These are phyloP conservation scores for Smithsoniella earleae DNA, from an alignment of 163 green algal genomes.

Conservation along the genomic window DNA sequence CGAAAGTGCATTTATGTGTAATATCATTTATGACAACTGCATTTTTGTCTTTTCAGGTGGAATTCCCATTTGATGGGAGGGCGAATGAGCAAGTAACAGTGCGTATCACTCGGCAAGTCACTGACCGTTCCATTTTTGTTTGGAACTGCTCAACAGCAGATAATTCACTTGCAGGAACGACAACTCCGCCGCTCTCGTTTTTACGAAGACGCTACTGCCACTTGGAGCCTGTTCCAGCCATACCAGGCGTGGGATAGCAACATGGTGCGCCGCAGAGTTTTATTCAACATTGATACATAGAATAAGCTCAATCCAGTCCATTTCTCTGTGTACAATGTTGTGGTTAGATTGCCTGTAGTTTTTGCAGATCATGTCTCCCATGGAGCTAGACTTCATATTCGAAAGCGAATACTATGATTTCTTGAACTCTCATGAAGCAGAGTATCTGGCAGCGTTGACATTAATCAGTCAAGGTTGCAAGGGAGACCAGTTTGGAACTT, in stretches of 20 bases:
- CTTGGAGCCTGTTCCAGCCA: slow-evolving; percentile 27
- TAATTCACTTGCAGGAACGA: too few relatives aligned
- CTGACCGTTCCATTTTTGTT: too few relatives aligned
- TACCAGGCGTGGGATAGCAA: slow-evolving; percentile 5
- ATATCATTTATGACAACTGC: too few relatives aligned
- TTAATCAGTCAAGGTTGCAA: background rate
- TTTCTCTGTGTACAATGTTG: too few relatives aligned
- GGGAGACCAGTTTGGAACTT: too few relatives aligned
- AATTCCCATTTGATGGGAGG: slow-evolving; percentile 20
- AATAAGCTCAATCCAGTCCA: too few relatives aligned
- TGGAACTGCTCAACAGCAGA: too few relatives aligned
- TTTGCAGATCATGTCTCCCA: slow-evolving; percentile 21
- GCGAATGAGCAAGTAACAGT: background rate
- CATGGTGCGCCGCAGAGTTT: background rate
- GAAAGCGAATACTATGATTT: slow-evolving; percentile 23
- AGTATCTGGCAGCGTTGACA: slow-evolving; percentile 13
- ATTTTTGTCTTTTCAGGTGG: too few relatives aligned
- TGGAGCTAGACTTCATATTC: slow-evolving; percentile 26
- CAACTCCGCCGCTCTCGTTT: slow-evolving; percentile 13
- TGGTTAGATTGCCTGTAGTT: too few relatives aligned
- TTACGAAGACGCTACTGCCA: slow-evolving; percentile 1
- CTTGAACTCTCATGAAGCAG: slow-evolving; percentile 2
- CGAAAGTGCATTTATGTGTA: too few relatives aligned
- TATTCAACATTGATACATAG: too few relatives aligned
- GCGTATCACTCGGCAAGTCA: too few relatives aligned